Percentiles rank a stretch among this genome's conserved stretches.
These are phyloP conservation scores for Fusarium acutatum DNA, from an alignment of 2,329 filamentous ascomycete genomes.

Conservation along the genomic window DNA sequence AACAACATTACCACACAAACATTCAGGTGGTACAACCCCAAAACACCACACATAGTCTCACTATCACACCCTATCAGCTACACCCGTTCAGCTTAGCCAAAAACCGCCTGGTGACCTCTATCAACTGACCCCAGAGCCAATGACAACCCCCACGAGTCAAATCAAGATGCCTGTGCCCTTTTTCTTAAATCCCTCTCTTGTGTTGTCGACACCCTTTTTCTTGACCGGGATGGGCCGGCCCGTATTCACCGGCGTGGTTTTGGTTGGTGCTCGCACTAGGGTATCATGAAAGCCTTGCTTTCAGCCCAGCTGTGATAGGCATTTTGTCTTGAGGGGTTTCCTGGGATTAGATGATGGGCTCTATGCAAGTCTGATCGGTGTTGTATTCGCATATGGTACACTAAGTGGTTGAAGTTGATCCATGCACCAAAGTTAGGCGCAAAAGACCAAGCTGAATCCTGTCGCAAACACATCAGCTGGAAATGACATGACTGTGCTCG, in stretches of 20 bases:
- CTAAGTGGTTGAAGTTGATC: background rate
- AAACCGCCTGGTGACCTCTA: constrained; percentile 18
- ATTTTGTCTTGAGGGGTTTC: background rate
- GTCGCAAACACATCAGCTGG: background rate
- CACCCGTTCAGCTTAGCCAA: constrained; percentile 16
- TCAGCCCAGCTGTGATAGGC: constrained; percentile 5
- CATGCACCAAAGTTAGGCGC: background rate
- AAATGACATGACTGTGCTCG: background rate
- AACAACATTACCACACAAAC: background rate
- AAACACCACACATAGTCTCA: background rate
- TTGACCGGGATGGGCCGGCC: constrained; percentile 33
- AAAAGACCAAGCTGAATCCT: background rate
- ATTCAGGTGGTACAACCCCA: constrained; percentile 17
- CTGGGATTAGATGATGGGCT: background rate
- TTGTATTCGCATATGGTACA: too few species aligned
- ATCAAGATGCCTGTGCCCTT: constrained; percentile 1
- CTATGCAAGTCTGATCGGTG: background rate
- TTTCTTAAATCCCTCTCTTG: background rate
- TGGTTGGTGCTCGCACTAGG: background rate
- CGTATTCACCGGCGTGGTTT: constrained; percentile 15
- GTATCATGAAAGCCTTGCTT: constrained; percentile 21
- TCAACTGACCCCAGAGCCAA: constrained; percentile 27
- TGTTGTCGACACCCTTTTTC: background rate
- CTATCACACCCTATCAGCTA: background rate
- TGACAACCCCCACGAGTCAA: constrained; percentile 17